Conservation (phyloP, 257 asterid genomes). For the Marsdenia floribunda region DNA sequence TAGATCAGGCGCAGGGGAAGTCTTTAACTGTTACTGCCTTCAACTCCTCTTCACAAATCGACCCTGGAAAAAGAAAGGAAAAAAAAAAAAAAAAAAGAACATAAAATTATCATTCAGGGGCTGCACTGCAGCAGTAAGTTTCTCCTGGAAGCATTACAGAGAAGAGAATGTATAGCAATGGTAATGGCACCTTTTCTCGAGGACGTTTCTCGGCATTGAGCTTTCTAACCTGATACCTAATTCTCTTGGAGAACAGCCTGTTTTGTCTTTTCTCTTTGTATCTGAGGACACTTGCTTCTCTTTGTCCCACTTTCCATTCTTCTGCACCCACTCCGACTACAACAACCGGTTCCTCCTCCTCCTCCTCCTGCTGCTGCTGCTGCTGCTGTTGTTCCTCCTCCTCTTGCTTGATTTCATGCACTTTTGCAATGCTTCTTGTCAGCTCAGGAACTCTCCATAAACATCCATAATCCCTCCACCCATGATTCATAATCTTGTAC, state of each 20-base stretch:
- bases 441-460: constrained; percentile 69
- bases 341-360: neutral
- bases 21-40: constrained; percentile 1
- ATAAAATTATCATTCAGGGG: neutral
- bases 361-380: too few species aligned
- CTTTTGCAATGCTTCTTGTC: constrained; percentile 15
- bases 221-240: constrained; percentile 79
- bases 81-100: too few species aligned
- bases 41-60: constrained; percentile 77
- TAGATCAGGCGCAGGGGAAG: neutral
- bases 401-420: constrained; percentile 16
- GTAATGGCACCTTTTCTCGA: constrained; percentile 59
- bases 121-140: neutral
- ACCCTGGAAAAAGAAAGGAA: constrained; percentile 75
- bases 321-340: constrained; percentile 7
- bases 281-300: constrained; percentile 77
- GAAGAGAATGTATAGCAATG: neutral
- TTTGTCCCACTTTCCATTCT: constrained; percentile 29
- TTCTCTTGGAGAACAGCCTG: constrained; percentile 65
- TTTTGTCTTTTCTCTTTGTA: constrained; percentile 85
- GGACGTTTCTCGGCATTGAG: constrained; percentile 92
- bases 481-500: too few species aligned
- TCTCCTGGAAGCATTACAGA: neutral
- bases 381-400: constrained; percentile 19
- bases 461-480: constrained; percentile 33